These are phyloP conservation scores for Coemansia pectinata DNA, from an alignment of 192 early-diverging fungal genomes.

Conservation along the genomic window DNA sequence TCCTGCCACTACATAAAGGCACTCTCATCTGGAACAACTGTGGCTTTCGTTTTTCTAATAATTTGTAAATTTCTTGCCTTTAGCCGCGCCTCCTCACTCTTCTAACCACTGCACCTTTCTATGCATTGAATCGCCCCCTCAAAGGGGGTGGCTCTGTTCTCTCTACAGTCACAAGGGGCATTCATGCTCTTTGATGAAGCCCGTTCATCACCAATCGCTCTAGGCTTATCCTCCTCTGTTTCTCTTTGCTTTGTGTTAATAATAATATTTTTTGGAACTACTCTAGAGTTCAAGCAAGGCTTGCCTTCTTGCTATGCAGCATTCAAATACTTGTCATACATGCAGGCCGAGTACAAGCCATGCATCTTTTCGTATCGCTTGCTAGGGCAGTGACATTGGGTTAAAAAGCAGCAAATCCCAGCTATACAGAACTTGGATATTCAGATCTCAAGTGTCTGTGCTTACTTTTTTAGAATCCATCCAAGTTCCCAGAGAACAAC, in stretches of 20 bases:
- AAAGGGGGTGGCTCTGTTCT: not conserved
- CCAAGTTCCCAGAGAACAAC: too few species aligned
- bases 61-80: not conserved
- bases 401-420: not conserved
- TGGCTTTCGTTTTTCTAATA: not conserved
- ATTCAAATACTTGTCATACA: not conserved
- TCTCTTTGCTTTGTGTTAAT: not conserved
- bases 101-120: not conserved
- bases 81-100: not conserved
- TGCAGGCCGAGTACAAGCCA: constrained; percentile 10
- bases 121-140: not conserved
- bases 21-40: not conserved
- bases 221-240: not conserved
- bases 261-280: not conserved
- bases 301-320: not conserved
- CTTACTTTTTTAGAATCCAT: too few species aligned
- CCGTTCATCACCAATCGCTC: not conserved
- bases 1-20: not conserved
- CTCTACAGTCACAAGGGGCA: not conserved
- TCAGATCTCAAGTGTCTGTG: too few species aligned
- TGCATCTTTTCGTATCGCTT: not conserved
- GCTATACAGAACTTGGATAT: not conserved
- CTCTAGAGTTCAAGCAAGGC: not conserved
- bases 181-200: not conserved
- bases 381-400: not conserved